Evolutionary conservation across 2,329 filamentous ascomycete species (phyloP).

Genomic region (Epichloe typhina): DNA sequence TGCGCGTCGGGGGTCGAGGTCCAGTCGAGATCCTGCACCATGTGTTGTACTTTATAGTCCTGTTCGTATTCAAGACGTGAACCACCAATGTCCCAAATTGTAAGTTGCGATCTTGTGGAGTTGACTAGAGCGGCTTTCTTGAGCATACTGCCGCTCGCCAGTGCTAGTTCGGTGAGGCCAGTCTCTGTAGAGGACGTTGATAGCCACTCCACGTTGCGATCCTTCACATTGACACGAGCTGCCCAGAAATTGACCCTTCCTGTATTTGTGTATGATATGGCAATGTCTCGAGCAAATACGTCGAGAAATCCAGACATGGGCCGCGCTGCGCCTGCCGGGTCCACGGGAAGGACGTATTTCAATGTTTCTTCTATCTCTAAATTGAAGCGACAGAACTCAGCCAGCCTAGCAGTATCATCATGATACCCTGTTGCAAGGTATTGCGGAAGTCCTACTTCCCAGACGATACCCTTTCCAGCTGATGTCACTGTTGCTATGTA

Average conservation of each 20-base stretch:
- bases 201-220: slow-evolving; percentile 62
- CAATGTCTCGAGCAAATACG: slow-evolving; percentile 73
- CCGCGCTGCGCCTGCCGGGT: slow-evolving; percentile 65
- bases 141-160: slow-evolving; percentile 75
- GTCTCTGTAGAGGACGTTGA: slow-evolving; percentile 73
- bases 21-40: slow-evolving; percentile 83
- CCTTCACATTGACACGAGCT: slow-evolving; percentile 51
- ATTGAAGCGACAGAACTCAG: slow-evolving; percentile 59
- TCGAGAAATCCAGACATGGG: slow-evolving; percentile 69
- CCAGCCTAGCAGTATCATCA: slow-evolving; percentile 25
- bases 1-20: slow-evolving; percentile 82
- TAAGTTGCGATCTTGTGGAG: slow-evolving; percentile 56
- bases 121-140: slow-evolving; percentile 80
- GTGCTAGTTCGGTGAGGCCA: slow-evolving; percentile 54
- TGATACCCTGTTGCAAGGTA: slow-evolving; percentile 19
- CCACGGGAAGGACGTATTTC: slow-evolving; percentile 64
- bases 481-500: slow-evolving; percentile 78
- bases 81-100: slow-evolving; percentile 82
- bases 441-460: slow-evolving; percentile 56
- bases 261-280: slow-evolving; percentile 66
- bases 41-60: slow-evolving; percentile 57
- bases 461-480: slow-evolving; percentile 65
- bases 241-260: slow-evolving; percentile 79
- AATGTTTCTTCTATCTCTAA: slow-evolving; percentile 47
- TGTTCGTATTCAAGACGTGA: slow-evolving; percentile 72